Percentiles rank a stretch among this genome's conserved stretches.
Evolutionary conservation across 1,284 basidiomycete genomes (phyloP).

Genomic region (Microbotryum lychnidis-dioicae): DNA sequence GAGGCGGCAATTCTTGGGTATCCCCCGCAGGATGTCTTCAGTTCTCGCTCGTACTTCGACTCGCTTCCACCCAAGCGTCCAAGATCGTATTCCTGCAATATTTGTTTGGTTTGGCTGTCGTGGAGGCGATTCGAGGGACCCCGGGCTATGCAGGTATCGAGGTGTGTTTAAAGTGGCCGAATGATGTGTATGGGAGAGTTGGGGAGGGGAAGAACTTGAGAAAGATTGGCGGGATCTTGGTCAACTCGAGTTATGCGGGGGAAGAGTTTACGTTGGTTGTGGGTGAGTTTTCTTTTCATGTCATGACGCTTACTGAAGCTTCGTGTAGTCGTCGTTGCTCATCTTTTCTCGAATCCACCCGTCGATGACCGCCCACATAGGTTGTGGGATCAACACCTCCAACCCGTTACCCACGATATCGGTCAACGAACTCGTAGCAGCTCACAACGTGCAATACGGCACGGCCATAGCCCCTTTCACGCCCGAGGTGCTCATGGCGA

Average conservation of each 20-base stretch:
- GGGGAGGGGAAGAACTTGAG: conserved; percentile 43
- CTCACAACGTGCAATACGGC: conserved; percentile 38
- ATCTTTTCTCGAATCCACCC: not conserved
- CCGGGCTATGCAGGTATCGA: conserved; percentile 43
- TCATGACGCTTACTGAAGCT: not conserved
- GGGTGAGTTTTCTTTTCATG: conserved; percentile 48
- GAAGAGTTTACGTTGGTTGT: conserved; percentile 69
- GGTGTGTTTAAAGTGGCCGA: conserved; percentile 92
- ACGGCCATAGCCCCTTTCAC: conserved; percentile 46
- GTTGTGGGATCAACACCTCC: conserved; percentile 81
- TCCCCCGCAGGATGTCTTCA: conserved; percentile 83
- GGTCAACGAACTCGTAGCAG: conserved; percentile 55
- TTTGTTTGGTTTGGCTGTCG: conserved; percentile 80
- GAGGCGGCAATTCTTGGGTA: conserved; percentile 86
- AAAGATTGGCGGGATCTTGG: conserved; percentile 85
- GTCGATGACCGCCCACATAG: conserved; percentile 42
- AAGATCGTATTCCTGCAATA: conserved; percentile 94
- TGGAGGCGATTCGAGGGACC: conserved; percentile 58
- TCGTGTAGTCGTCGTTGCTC: not conserved
- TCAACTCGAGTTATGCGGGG: conserved; percentile 73
- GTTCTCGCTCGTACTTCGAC: conserved; percentile 69
- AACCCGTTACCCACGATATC: conserved; percentile 78
- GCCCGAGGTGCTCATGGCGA: conserved; percentile 67
- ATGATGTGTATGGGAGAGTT: conserved; percentile 77
- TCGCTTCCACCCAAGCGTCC: conserved; percentile 51